A percentile compares a stretch with the other conserved stretches of the same genome.
Conservation (phyloP, 371 early-diverging fungal species). For the Cokeromyces recurvatus region DNA sequence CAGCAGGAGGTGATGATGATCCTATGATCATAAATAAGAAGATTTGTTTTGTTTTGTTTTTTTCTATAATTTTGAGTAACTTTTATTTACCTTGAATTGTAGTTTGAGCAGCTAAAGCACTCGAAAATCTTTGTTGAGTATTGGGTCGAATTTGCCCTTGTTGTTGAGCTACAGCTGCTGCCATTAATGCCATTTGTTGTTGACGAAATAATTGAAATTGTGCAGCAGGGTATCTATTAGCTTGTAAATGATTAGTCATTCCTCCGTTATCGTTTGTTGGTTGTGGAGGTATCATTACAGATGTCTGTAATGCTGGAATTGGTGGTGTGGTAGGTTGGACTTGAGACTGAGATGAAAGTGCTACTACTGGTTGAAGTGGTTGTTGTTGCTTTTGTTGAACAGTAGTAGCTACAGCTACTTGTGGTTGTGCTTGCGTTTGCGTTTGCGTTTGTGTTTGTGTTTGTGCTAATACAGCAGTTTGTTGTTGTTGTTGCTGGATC, state of each 20-base stretch:
- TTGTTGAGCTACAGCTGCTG: constrained; percentile 18
- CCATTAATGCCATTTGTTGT: constrained; percentile 37
- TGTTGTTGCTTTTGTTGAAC: constrained; percentile 18
- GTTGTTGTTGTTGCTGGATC: constrained; percentile 1
- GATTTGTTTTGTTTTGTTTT: neutral
- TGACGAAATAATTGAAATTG: constrained; percentile 44
- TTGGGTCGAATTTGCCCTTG: too few relatives aligned
- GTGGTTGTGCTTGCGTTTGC: constrained; percentile 27
- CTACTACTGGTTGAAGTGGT: constrained; percentile 24
- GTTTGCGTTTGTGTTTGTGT: constrained; percentile 23
- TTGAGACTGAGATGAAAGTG: constrained; percentile 13
- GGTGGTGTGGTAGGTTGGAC: constrained; percentile 3
- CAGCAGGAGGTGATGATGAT: constrained; percentile 11
- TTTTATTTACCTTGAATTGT: constrained; percentile 15
- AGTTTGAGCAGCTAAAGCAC: constrained; percentile 19
- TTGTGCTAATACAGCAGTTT: constrained; percentile 9
- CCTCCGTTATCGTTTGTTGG: neutral
- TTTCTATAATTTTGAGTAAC: too few relatives aligned
- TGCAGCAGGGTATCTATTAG: constrained; percentile 45
- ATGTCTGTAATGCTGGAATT: constrained; percentile 10
- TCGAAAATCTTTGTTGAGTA: constrained; percentile 14
- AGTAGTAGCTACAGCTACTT: constrained; percentile 7
- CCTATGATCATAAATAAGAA: constrained; percentile 4
- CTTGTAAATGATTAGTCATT: constrained; percentile 14
- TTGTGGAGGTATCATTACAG: constrained; percentile 14